Percentiles rank a stretch among this genome's conserved stretches.
These are phyloP conservation scores for Plectosphaerella plurivora DNA, from an alignment of 2,329 filamentous ascomycete genomes.

Conservation along the genomic window DNA sequence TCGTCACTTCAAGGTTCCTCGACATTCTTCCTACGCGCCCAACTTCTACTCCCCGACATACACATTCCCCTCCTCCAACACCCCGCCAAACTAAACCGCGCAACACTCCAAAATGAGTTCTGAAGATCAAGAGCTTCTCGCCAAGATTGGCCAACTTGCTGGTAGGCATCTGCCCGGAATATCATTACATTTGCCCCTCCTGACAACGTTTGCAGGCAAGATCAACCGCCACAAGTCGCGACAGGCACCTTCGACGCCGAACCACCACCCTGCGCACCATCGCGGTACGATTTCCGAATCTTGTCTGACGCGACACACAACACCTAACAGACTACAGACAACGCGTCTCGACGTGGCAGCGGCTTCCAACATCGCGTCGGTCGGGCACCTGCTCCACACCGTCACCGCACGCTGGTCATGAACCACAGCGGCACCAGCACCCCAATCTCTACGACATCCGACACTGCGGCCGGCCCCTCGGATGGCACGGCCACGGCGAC, in stretches of 20 bases:
- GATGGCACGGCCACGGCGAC: conserved; percentile 29
- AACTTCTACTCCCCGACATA: not conserved
- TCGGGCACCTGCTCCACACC: conserved; percentile 28
- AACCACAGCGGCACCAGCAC: conserved; percentile 35
- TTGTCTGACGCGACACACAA: not conserved
- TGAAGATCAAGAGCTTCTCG: conserved; percentile 49
- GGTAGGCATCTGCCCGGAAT: conserved; percentile 26
- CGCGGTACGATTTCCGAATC: conserved; percentile 26
- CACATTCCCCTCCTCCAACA: not conserved
- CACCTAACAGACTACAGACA: conserved; percentile 18
- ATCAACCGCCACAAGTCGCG: conserved; percentile 77
- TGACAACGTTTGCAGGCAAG: conserved; percentile 49
- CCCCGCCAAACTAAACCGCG: not conserved
- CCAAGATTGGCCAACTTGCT: conserved; percentile 47
- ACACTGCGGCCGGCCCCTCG: conserved; percentile 20
- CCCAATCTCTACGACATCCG: conserved; percentile 16
- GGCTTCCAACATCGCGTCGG: conserved; percentile 16
- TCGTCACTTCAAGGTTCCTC: not conserved
- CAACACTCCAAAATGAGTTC: conserved; percentile 30
- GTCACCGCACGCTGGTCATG: conserved; percentile 58
- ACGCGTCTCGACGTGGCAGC: conserved; percentile 23
- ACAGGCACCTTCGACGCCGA: conserved; percentile 30
- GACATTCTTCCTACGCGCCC: not conserved
- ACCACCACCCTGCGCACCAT: conserved; percentile 22
- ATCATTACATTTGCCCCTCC: conserved; percentile 13